phyloP scores from a whole-genome alignment of 495 filamentous ascomycete species.

The Penicillium canariense region DNA sequence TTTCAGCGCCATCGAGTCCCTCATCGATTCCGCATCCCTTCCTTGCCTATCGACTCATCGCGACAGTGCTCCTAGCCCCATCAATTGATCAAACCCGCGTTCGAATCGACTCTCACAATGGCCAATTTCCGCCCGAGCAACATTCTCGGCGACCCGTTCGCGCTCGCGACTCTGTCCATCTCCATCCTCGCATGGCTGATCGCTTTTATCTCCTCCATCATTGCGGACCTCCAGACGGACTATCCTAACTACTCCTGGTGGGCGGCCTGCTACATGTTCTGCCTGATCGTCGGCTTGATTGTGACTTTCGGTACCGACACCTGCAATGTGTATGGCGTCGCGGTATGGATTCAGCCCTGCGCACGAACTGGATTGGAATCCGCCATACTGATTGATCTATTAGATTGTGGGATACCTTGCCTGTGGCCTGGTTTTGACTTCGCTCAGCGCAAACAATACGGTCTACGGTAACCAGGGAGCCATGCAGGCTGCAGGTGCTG shows the following conservation, averaged over 20 bases:
- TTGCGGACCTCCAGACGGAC: constrained; percentile 56
- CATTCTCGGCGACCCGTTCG: constrained; percentile 94
- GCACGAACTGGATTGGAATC: neutral
- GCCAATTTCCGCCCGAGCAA: constrained; percentile 75
- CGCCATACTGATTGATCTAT: constrained; percentile 14
- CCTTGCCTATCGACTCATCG: neutral
- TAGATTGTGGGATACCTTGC: constrained; percentile 82
- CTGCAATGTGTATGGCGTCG: constrained; percentile 83
- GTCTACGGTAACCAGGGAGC: constrained; percentile 69
- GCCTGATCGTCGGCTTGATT: constrained; percentile 73
- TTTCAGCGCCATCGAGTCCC: constrained; percentile 3
- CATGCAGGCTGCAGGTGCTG: constrained; percentile 84
- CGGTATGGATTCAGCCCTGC: constrained; percentile 50
- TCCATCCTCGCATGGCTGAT: constrained; percentile 91
- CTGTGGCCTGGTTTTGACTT: constrained; percentile 77
- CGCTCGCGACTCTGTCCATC: constrained; percentile 90
- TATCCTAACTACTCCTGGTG: constrained; percentile 93
- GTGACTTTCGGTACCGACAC: constrained; percentile 79
- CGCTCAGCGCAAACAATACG: constrained; percentile 76
- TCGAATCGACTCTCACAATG: constrained; percentile 30
- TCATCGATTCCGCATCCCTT: constrained; percentile 9
- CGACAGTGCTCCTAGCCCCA: constrained; percentile 55
- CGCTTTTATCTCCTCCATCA: constrained; percentile 79
- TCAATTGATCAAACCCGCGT: constrained; percentile 64
- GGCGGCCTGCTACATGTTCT: constrained; percentile 80